phyloP scores from a whole-genome alignment of 495 filamentous ascomycete species.

The Tetracladium setigerum region DNA sequence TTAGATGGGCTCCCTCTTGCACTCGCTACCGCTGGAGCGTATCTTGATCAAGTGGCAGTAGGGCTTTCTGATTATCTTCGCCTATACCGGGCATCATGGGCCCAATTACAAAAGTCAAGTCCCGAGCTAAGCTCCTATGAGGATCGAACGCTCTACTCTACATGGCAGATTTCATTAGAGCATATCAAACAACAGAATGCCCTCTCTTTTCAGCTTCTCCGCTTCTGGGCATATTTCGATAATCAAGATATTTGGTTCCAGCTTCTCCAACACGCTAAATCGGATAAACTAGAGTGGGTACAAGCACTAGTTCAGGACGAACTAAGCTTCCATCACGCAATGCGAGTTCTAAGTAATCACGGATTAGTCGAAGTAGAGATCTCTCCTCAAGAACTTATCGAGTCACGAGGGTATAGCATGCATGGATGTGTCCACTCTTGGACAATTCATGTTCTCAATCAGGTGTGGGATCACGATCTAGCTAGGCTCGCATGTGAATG shows the following conservation, averaged over 20 bases:
- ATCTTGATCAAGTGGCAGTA: slow-evolving; percentile 17
- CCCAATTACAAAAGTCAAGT: slow-evolving; percentile 17
- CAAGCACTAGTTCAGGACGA: slow-evolving; percentile 10
- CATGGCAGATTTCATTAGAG: slow-evolving; percentile 37
- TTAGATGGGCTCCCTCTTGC: slow-evolving; percentile 25
- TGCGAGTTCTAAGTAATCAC: slow-evolving; percentile 20
- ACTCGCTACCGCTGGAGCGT: slow-evolving; percentile 26
- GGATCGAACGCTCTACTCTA: slow-evolving; percentile 29
- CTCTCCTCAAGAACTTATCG: slow-evolving; percentile 11
- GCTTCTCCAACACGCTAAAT: slow-evolving; percentile 15
- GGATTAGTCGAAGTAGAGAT: slow-evolving; percentile 19
- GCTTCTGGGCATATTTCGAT: slow-evolving; percentile 37
- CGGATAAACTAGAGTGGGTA: slow-evolving; percentile 11
- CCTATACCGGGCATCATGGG: slow-evolving; percentile 23
- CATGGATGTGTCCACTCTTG: slow-evolving; percentile 30
- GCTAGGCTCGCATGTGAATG: slow-evolving; percentile 5
- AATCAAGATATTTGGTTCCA: slow-evolving; percentile 44
- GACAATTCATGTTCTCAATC: slow-evolving; percentile 27
- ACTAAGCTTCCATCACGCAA: slow-evolving; percentile 13
- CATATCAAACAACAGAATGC: slow-evolving; percentile 28
- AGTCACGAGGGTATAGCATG: slow-evolving; percentile 27
- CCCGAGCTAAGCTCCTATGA: slow-evolving; percentile 22
- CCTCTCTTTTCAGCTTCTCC: slow-evolving; percentile 31
- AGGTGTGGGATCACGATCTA: slow-evolving; percentile 17
- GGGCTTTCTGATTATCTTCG: slow-evolving; percentile 16